phyloP scores from a whole-genome alignment of 169 alveolate genomes.

The Cryptosporidium parvum region DNA sequence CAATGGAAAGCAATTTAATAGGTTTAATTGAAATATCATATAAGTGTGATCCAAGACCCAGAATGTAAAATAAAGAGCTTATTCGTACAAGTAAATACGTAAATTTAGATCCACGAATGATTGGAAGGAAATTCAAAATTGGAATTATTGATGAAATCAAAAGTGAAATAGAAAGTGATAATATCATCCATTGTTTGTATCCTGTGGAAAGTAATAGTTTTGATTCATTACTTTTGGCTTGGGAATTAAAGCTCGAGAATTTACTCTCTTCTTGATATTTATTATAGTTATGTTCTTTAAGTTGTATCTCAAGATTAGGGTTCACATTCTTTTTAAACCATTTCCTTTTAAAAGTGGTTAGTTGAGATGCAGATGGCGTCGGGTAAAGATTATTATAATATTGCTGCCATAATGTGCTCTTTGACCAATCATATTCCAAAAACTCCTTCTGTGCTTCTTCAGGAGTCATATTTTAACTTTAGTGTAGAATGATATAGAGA shows the following conservation, averaged over 20 bases:
- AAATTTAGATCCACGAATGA: not conserved
- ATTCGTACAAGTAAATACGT: not conserved
- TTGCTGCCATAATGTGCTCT: constrained; percentile 58
- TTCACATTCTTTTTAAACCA: constrained; percentile 67
- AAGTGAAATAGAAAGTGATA: constrained; percentile 21
- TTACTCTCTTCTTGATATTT: not conserved
- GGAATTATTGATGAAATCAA: constrained; percentile 1
- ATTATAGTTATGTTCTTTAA: not conserved
- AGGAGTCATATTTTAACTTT: constrained; percentile 8
- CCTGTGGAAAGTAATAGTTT: not conserved
- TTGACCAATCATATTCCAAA: constrained; percentile 50
- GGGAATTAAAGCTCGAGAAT: not conserved
- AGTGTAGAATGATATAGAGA: not conserved
- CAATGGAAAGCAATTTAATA: constrained; percentile 17
- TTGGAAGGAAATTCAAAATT: constrained; percentile 14
- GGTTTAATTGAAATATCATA: constrained; percentile 65
- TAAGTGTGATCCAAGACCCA: constrained; percentile 43
- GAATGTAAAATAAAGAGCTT: constrained; percentile 3
- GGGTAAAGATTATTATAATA: constrained; percentile 66
- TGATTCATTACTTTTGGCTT: not conserved
- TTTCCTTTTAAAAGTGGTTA: constrained; percentile 39
- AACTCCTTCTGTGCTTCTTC: constrained; percentile 63
- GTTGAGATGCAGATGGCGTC: constrained; percentile 58
- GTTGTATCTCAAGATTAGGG: constrained; percentile 32
- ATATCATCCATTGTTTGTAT: constrained; percentile 37